phyloP scores from a whole-genome alignment of 2,329 filamentous ascomycete species.

The Alternaria triticina region DNA sequence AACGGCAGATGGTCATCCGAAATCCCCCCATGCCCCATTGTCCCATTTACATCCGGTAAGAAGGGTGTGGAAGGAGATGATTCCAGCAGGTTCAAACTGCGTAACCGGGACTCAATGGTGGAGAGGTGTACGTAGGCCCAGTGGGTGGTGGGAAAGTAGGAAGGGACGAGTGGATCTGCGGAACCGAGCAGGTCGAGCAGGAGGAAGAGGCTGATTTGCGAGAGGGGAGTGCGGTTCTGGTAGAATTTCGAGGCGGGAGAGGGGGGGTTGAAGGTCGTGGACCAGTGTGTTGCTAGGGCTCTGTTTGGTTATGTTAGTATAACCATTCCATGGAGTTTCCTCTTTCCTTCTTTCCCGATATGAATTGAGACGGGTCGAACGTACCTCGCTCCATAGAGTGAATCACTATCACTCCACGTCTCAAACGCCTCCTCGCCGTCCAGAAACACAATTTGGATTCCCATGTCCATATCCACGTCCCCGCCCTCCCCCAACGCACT shows the following conservation, averaged over 20 bases:
- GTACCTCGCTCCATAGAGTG: conserved; percentile 83
- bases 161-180: conserved; percentile 72
- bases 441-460: conserved; percentile 86
- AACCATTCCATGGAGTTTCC: background rate
- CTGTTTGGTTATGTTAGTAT: conserved; percentile 21
- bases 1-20: conserved; percentile 94
- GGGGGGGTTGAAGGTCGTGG: conserved; percentile 69
- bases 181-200: conserved; percentile 88
- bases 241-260: conserved; percentile 62
- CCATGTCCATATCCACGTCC: conserved; percentile 74
- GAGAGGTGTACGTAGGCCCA: conserved; percentile 89
- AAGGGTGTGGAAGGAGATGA: conserved; percentile 61
- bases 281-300: conserved; percentile 83
- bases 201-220: conserved; percentile 85
- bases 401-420: conserved; percentile 80
- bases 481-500: conserved; percentile 59
- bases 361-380: background rate
- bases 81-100: conserved; percentile 70
- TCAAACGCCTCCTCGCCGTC: conserved; percentile 95
- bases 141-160: conserved; percentile 88
- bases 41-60: conserved; percentile 51
- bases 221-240: conserved; percentile 72
- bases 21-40: conserved; percentile 55
- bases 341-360: background rate
- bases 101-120: conserved; percentile 74